Percentiles rank a stretch among this genome's conserved stretches.
phyloP scores from a whole-genome alignment of 345 rosid species.

The Sapria himalayana region DNA sequence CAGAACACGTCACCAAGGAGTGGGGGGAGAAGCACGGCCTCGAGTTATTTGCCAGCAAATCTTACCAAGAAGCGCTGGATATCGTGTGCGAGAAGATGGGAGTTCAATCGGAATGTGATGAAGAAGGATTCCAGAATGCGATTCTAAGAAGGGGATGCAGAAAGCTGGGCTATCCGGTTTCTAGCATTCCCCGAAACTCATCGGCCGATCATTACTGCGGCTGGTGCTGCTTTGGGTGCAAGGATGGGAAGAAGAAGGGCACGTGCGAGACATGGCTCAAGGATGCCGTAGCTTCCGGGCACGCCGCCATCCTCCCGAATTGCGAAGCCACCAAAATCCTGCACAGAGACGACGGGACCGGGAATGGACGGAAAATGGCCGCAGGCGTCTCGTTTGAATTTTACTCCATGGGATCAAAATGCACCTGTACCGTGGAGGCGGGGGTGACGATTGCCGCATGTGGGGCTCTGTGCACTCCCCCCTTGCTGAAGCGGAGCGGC shows the following conservation, averaged over 20 bases:
- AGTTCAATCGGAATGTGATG: constrained; percentile 36
- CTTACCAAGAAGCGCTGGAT: constrained; percentile 42
- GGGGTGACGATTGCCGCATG: constrained; percentile 45
- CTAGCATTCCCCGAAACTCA: constrained; percentile 42
- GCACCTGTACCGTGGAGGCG: constrained; percentile 30
- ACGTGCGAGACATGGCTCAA: constrained; percentile 74
- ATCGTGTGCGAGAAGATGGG: constrained; percentile 57
- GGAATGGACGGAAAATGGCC: constrained; percentile 23
- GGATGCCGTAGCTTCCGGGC: constrained; percentile 51
- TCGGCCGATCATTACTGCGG: constrained; percentile 60
- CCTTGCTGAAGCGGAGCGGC: constrained; percentile 35
- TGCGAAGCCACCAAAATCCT: constrained; percentile 39
- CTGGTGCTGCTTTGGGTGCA: constrained; percentile 72
- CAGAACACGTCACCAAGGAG: constrained; percentile 48
- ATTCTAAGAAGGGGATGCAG: constrained; percentile 54
- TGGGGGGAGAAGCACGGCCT: constrained; percentile 27
- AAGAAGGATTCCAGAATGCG: constrained; percentile 57
- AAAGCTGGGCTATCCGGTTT: constrained; percentile 39
- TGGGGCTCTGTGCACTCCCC: constrained; percentile 55
- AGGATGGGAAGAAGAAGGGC: constrained; percentile 55
- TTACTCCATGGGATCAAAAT: constrained; percentile 15
- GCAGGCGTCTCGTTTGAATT: constrained; percentile 37
- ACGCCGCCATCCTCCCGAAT: constrained; percentile 45
- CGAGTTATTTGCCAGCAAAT: constrained; percentile 31
- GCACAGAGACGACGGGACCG: constrained; percentile 15